Evolutionary conservation across 106 monocot genomes (phyloP).

Genomic region (Phalaenopsis equestris): DNA sequence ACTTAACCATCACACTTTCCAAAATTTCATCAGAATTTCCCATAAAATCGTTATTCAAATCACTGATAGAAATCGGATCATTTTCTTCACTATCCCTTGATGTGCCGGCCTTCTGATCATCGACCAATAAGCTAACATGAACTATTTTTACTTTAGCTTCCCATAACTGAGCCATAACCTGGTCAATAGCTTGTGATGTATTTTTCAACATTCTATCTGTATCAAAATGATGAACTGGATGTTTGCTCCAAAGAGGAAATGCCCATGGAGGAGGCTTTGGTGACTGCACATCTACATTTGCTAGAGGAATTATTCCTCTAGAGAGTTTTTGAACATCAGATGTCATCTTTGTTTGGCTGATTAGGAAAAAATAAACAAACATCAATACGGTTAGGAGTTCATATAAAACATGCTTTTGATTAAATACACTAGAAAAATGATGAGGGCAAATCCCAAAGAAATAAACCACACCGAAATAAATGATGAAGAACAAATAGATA

Average conservation of each 20-base stretch:
- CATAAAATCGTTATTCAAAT: constrained; percentile 15
- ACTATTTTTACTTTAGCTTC: constrained; percentile 98
- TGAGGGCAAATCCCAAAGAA: not conserved
- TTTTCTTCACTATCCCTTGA: constrained; percentile 21
- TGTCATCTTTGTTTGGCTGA: constrained; percentile 52
- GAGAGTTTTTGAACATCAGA: constrained; percentile 68
- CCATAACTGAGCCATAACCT: constrained; percentile 94
- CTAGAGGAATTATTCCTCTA: constrained; percentile 86
- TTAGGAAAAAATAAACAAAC: constrained; percentile 17
- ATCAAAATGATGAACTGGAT: constrained; percentile 44
- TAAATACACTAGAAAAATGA: not conserved
- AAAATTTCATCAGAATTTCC: constrained; percentile 21
- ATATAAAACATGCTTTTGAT: not conserved
- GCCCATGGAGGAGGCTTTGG: constrained; percentile 99
- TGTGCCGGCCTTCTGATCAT: constrained; percentile 21
- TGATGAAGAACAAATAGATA: not conserved
- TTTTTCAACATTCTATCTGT: constrained; percentile 70
- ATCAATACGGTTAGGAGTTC: not conserved
- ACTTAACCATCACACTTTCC: constrained; percentile 67
- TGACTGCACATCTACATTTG: constrained; percentile 91
- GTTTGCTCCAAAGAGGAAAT: constrained; percentile 78
- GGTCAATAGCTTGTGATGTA: constrained; percentile 94
- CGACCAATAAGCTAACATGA: constrained; percentile 73
- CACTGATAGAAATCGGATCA: not conserved
- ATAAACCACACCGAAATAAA: not conserved